Percentiles rank a stretch among this genome's conserved stretches.
Evolutionary conservation across 106 monocot species (phyloP).

Genomic region (Posidonia australis): DNA sequence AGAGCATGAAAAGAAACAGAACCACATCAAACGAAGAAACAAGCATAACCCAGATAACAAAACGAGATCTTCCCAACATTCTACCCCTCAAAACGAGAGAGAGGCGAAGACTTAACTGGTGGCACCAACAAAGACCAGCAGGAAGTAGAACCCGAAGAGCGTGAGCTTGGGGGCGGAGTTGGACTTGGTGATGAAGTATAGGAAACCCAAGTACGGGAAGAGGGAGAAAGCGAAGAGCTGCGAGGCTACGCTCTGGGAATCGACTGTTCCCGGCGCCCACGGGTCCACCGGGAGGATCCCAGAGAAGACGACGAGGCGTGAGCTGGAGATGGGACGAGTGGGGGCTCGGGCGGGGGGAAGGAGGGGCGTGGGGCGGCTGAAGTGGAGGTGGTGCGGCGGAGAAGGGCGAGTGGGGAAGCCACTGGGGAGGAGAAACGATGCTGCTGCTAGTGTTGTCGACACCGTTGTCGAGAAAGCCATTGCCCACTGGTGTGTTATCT

Average conservation of each 20-base stretch:
- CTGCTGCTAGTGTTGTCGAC: background rate
- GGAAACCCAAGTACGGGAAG: conserved; percentile 84
- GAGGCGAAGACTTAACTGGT: conserved; percentile 45
- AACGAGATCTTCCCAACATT: background rate
- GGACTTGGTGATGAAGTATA: conserved; percentile 92
- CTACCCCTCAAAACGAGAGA: background rate
- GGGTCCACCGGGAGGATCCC: conserved; percentile 48
- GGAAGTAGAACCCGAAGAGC: conserved; percentile 95
- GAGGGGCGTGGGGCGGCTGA: background rate
- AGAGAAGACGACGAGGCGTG: background rate
- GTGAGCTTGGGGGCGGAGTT: conserved; percentile 86
- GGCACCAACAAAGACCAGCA: conserved; percentile 88
- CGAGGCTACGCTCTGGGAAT: conserved; percentile 77
- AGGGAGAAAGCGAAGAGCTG: conserved; percentile 92
- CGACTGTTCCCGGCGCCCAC: conserved; percentile 58
- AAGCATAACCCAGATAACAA: background rate
- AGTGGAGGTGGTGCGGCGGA: background rate
- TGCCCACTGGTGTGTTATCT: no score
- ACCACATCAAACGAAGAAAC: background rate
- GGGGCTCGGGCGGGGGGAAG: background rate
- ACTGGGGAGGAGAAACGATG: background rate
- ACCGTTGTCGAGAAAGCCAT: background rate
- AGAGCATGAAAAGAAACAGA: background rate
- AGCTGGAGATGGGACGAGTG: background rate
- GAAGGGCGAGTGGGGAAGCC: background rate